Evolutionary conservation across 2,329 filamentous ascomycete species (phyloP).

Genomic region (Curvularia spicifera): DNA sequence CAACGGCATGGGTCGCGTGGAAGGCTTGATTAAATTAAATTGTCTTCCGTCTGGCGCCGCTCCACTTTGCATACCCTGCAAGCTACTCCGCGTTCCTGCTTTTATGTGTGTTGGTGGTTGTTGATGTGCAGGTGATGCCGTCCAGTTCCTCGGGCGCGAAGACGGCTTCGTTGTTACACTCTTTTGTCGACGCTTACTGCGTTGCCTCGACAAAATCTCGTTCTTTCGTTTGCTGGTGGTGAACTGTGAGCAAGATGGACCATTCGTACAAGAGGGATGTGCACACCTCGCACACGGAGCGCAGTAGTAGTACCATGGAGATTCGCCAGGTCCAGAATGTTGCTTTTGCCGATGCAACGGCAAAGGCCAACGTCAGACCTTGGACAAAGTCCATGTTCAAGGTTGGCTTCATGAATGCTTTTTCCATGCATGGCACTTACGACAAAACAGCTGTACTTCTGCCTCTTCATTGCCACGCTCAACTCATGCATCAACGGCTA

Average conservation of each 20-base stretch:
- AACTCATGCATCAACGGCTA: constrained; percentile 58
- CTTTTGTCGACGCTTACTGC: background rate
- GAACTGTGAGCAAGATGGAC: constrained; percentile 17
- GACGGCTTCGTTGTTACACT: constrained; percentile 9
- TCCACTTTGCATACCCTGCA: constrained; percentile 3
- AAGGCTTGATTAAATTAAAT: constrained; percentile 17
- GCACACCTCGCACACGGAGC: constrained; percentile 26
- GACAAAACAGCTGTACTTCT: constrained; percentile 48
- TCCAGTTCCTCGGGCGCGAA: constrained; percentile 10
- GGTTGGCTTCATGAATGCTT: constrained; percentile 33
- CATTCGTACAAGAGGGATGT: constrained; percentile 21
- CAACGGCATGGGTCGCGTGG: constrained; percentile 9
- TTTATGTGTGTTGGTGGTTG: constrained; percentile 3
- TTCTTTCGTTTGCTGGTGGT: background rate
- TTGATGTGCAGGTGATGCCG: constrained; percentile 7
- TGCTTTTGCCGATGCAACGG: constrained; percentile 53
- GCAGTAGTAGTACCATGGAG: constrained; percentile 29
- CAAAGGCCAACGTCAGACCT: constrained; percentile 53
- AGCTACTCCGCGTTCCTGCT: background rate
- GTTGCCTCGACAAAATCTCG: background rate
- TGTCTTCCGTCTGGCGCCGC: constrained; percentile 7
- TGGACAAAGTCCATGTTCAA: constrained; percentile 55
- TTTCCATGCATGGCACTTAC: background rate
- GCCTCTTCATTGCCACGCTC: constrained; percentile 52
- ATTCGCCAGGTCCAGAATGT: constrained; percentile 51